These are phyloP conservation scores for Xylariaceae sp. DNA, from an alignment of 2,329 filamentous ascomycete species.

Conservation along the genomic window DNA sequence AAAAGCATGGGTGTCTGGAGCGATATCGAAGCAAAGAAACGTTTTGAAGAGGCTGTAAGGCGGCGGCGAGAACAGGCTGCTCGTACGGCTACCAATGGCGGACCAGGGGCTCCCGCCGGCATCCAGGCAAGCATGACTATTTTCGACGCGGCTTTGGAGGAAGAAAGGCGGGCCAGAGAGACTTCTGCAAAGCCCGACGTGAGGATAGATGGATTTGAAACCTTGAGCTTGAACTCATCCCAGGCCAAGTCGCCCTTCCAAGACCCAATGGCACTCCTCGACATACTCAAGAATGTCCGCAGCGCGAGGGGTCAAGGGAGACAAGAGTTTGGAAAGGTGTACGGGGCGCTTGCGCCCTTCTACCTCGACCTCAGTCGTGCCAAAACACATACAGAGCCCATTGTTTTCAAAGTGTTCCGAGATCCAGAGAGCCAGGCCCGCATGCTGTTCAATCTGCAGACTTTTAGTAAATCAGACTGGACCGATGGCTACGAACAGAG, in stretches of 20 bases:
- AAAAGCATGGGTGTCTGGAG: slow-evolving; percentile 91
- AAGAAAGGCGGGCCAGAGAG: slow-evolving; percentile 50
- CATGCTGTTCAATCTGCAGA: slow-evolving; percentile 77
- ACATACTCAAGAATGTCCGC: slow-evolving; percentile 65
- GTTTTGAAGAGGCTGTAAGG: slow-evolving; percentile 71
- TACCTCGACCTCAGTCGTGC: slow-evolving; percentile 78
- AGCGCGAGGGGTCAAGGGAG: slow-evolving; percentile 83
- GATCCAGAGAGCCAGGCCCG: slow-evolving; percentile 88
- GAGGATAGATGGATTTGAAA: slow-evolving; percentile 72
- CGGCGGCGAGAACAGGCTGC: slow-evolving; percentile 56
- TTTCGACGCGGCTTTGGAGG: slow-evolving; percentile 71
- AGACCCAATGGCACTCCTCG: slow-evolving; percentile 64
- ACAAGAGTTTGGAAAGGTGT: slow-evolving; percentile 87
- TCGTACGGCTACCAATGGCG: slow-evolving; percentile 26
- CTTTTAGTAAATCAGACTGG: slow-evolving; percentile 79
- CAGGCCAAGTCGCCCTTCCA: slow-evolving; percentile 45
- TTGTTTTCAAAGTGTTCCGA: slow-evolving; percentile 81
- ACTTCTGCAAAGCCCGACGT: slow-evolving; percentile 31
- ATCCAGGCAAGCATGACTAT: slow-evolving; percentile 53
- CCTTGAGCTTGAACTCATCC: slow-evolving; percentile 56
- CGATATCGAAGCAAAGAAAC: slow-evolving; percentile 76
- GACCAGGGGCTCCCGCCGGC: slow-evolving; percentile 17
- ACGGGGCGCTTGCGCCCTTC: slow-evolving; percentile 83
- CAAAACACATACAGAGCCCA: slow-evolving; percentile 72
- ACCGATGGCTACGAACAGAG: slow-evolving; percentile 70